Base-by-base conservation (phyloP, 129 eudicot species). In the Chrysanthemum lavandulifolium region DNA sequence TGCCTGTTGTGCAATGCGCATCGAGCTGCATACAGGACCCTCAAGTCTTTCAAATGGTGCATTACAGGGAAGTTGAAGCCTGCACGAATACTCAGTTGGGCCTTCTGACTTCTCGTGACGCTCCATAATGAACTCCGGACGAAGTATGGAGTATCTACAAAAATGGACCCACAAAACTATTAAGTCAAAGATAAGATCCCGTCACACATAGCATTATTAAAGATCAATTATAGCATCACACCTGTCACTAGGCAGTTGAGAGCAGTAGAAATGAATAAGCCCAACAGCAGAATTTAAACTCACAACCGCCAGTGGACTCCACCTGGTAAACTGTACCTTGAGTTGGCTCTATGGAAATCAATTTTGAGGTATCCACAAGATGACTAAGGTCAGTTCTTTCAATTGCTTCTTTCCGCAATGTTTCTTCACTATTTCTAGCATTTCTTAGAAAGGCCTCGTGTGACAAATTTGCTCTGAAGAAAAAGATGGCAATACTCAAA, bases 231-330 rank as follows among this genome's bases (percentile, higher is more conserved):
- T 15, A 53, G 29, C 13, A 66, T 16, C 65, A 33, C 68, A 90
- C 98, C 98, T 90, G 87, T 94, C 98, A 74, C 98, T 94, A 27
- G 98, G 98, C 54, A 94, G 86, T 68, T 94, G 98, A 62, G 99
- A 94, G 77, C 99, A 94, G 81, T 90, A 94, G 76, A 94, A 88
- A 84, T 94, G 99, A 75, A 94, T 80, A 40, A 94, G 99, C 15
- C 99, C 99, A 11, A 94, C 99, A 52, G 99, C 97, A 74, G 99
- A 94, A 85, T 94, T 94, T 73, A 94, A 86, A 84, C 99, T 94
- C 74, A 94, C 99, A 75, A 91, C 87, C 64, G 99, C 99, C 99
- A 64, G 99, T 94, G 55, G 99, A 86, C 81, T 86, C 87, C 63
- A 94, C 99, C 79, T 88, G 87, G 84, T 94, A 94, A 70, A 94